Evolutionary conservation across 768 basidiomycete species (phyloP), one percentile per base, ranked within the genome.

Genomic region (Gymnopilus junonius): DNA sequence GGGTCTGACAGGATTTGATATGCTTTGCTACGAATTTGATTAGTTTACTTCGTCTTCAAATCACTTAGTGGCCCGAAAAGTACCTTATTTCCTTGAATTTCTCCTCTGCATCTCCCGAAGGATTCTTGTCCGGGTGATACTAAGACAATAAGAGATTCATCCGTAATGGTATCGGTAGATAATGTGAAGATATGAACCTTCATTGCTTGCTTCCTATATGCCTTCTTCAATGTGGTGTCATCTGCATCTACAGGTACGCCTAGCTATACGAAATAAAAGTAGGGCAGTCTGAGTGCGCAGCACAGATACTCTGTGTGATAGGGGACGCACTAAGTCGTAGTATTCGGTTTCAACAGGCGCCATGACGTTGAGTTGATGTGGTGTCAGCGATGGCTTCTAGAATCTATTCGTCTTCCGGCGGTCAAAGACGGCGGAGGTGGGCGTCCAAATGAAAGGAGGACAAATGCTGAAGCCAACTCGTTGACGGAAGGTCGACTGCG

Each of bases 11-110:
- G 81, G 62, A 97, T 90, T 76, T 96, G 94, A 75, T 98, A 99
- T 56, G 97, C 97, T 86, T 97, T 95, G 74, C 94, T 94, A 68
- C 37, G 67, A 39, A 23, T 48, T 20, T 42, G 46, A 35, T 32
- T 15, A 48, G 37, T 15, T 42, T 21, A 12, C 14, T 37, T 32
- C n/a, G 45, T 35, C 17, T 32, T 7, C 21, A 8, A 42, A 6
- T 7, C 10, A 21, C 34, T 25, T 17, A 8, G n/a, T 34, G 32
- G 48, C 59, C 14, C 42, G 55, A n/a, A 40, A 74, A 75, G 65
- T 68, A 89, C 93, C 94, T 95, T 71, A 99, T 93, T 48, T 97
- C 93, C 78, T 98, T 97, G 82, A 99, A 99, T 80, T 89, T 95
- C 74, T 93, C 91, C 73, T 95, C 95, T 1, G 97, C 97, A 70